phyloP scores from a whole-genome alignment of 208 protist genomes.

The Leishmania tarentolae region DNA sequence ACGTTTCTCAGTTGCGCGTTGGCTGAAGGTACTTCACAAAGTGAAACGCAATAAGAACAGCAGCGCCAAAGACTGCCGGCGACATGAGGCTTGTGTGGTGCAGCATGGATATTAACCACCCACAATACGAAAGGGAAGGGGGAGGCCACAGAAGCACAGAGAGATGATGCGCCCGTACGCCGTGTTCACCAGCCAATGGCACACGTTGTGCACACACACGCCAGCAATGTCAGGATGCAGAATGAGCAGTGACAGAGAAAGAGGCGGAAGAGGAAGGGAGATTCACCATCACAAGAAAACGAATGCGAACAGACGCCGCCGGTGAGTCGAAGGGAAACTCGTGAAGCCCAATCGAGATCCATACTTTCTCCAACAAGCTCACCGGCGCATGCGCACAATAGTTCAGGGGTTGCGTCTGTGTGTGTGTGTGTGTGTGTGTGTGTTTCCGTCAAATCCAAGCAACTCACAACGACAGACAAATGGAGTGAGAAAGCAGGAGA shows the following conservation, averaged over 20 bases:
- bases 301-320: background rate
- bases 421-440: too few relatives aligned
- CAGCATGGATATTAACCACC: background rate
- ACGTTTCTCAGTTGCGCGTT: background rate
- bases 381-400: background rate
- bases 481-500: background rate
- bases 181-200: background rate
- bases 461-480: background rate
- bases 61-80: background rate
- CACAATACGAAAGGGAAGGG: background rate
- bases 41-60: background rate
- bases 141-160: background rate
- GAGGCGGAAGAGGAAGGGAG: background rate
- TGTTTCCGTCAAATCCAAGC: background rate
- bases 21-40: too few relatives aligned
- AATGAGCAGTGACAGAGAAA: background rate
- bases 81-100: background rate
- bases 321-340: background rate
- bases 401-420: too few relatives aligned
- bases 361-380: background rate
- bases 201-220: background rate
- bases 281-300: background rate
- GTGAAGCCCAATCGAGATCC: background rate
- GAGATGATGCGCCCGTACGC: background rate
- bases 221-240: background rate